These are phyloP conservation scores for Phytopythium helicoides DNA, from an alignment of 352 stramenopile genomes.

Conservation along the genomic window DNA sequence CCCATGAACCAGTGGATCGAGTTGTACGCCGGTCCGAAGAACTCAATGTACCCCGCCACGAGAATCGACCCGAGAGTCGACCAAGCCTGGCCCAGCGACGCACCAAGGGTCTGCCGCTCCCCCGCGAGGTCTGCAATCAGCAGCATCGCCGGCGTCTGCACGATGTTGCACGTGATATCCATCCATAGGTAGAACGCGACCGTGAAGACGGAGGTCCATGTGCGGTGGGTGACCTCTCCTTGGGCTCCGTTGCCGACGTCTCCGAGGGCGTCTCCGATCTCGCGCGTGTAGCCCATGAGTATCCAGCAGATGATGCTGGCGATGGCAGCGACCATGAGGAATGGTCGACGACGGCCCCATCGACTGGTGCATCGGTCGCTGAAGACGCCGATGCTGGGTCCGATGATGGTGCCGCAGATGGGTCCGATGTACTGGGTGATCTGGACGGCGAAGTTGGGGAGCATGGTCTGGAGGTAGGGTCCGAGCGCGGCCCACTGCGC, in stretches of 20 bases:
- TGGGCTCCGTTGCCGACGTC: slow-evolving; percentile 23
- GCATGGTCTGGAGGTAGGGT: slow-evolving; percentile 47
- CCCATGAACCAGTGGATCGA: slow-evolving; percentile 49
- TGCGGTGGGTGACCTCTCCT: too few relatives aligned
- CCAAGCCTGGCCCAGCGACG: too few relatives aligned
- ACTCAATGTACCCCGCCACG: slow-evolving; percentile 54
- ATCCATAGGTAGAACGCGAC: slow-evolving; percentile 68
- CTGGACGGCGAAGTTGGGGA: slow-evolving; percentile 42
- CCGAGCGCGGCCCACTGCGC: slow-evolving; percentile 59
- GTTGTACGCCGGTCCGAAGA: slow-evolving; percentile 47
- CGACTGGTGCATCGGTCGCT: too few relatives aligned
- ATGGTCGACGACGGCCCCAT: slow-evolving; percentile 37
- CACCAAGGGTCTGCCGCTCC: slow-evolving; percentile 49
- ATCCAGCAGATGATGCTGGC: slow-evolving; percentile 50
- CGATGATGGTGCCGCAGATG: slow-evolving; percentile 46
- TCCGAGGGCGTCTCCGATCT: too few relatives aligned
- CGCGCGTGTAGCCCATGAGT: slow-evolving; percentile 62
- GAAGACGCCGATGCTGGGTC: slow-evolving; percentile 42
- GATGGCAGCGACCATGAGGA: slow-evolving; percentile 36
- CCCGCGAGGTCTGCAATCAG: slow-evolving; percentile 58
- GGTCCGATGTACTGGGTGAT: slow-evolving; percentile 53
- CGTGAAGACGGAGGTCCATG: slow-evolving; percentile 46
- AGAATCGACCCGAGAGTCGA: too few relatives aligned
- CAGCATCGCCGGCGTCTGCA: slow-evolving; percentile 55
- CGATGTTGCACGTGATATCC: slow-evolving; percentile 60